Conservation (phyloP, 768 basidiomycete species). For the Pulveroboletus frians region DNA sequence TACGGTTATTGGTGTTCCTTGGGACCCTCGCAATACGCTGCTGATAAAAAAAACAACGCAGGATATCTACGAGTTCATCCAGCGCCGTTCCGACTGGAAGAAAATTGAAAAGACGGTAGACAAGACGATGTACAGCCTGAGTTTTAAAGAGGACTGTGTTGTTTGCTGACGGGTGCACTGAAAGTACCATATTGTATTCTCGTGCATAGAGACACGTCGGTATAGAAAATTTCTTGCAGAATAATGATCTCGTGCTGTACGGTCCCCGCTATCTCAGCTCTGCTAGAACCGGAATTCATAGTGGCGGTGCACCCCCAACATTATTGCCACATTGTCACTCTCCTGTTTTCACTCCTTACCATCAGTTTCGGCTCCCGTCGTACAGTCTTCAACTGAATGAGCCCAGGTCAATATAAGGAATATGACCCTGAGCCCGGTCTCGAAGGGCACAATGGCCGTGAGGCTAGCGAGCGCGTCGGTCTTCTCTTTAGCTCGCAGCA, state of each 20-base stretch:
- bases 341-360: too few relatives aligned
- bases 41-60: slow-evolving; percentile 16
- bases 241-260: too few relatives aligned
- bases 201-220: too few relatives aligned
- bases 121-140: slow-evolving; percentile 90
- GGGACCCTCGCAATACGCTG: background rate
- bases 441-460: slow-evolving; percentile 1
- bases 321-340: too few relatives aligned
- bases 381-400: slow-evolving; percentile 1
- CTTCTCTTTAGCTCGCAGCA: slow-evolving; percentile 31
- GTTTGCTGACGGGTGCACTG: slow-evolving; percentile 27
- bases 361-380: background rate
- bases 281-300: too few relatives aligned
- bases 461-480: slow-evolving; percentile 30
- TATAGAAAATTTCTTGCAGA: too few relatives aligned
- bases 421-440: slow-evolving; percentile 41
- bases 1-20: slow-evolving; percentile 27
- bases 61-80: slow-evolving; percentile 96
- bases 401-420: slow-evolving; percentile 15
- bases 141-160: slow-evolving; percentile 89
- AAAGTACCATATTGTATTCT: background rate
- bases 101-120: slow-evolving; percentile 96
- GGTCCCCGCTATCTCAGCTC: too few relatives aligned
- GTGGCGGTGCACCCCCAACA: too few relatives aligned
- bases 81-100: slow-evolving; percentile 94